Evolutionary conservation across 352 stramenopile species (phyloP), one percentile per base, ranked within the genome.

Genomic region (Globisporangium okanoganense): DNA sequence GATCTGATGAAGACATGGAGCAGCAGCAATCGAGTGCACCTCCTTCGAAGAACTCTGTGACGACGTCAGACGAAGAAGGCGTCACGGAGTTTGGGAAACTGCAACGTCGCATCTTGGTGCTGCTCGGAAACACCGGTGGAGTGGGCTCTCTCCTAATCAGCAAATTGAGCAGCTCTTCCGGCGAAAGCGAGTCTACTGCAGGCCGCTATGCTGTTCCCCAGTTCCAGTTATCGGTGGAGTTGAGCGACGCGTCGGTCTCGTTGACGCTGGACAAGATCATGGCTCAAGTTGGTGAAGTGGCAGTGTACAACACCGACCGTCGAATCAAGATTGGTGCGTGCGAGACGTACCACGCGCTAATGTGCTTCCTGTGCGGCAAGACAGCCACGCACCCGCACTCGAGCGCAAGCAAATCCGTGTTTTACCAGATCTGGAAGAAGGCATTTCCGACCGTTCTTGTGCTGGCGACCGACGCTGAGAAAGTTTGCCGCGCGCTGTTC

Each of bases 291-390:
- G 79, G 74, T 44, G 50, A 73, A 29, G 64, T 90, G 22, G 82
- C 79, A 49, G 57, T 66, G 45, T 25, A 75, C 1, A 85, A 74
- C 36, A 88, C 82, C 2, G 72, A 91, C 35, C 71, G 85, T 20
- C 58, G 70, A 31, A 59, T 91, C 40, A 94, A 92, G 68, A 62
- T 74, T 24, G 76, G 66, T 48, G 78, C 79, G 27, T 76, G 75
- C 54, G 85, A 94, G 71, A 66, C 73, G 16, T 92, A 85, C 50
- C 85, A 94, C 55, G 81, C 79, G 5, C 58, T 94, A 31, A 51
- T 87, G 12, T 81, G 78, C 29, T 90, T 84, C 57, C 58, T 94
- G 5, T 90, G 81, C 48, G 85, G 82, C 7, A 82, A 82, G 49
- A 94, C 83, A 36, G 74, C 71, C 9, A 92, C 78, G 10, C 69